A percentile compares a stretch with the other conserved stretches of the same genome.
Conservation (phyloP, 495 filamentous ascomycete genomes). For the Articulospora tetracladia region DNA sequence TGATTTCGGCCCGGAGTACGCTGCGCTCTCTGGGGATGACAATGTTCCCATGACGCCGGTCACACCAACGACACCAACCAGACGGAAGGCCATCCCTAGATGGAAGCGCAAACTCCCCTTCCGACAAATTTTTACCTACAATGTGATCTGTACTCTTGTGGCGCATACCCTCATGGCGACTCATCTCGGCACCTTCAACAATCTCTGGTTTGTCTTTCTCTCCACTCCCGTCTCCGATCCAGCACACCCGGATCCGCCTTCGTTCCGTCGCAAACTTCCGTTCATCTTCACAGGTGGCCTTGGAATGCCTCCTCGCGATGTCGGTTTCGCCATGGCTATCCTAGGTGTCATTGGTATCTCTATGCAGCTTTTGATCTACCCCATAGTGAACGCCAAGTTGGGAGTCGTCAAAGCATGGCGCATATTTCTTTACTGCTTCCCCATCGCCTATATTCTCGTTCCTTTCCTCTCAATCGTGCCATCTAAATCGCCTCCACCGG, state of each 20-base stretch:
- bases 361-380: slow-evolving; percentile 76
- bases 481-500: slow-evolving; percentile 51
- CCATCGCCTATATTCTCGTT: slow-evolving; percentile 65
- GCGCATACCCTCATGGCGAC: slow-evolving; percentile 69
- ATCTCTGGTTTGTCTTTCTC: slow-evolving; percentile 80
- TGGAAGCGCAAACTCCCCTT: slow-evolving; percentile 53
- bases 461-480: slow-evolving; percentile 72
- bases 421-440: slow-evolving; percentile 65
- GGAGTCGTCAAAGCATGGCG: slow-evolving; percentile 67
- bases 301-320: slow-evolving; percentile 67
- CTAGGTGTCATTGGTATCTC: slow-evolving; percentile 71
- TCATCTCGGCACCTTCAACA: slow-evolving; percentile 81
- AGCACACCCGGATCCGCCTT: slow-evolving; percentile 39
- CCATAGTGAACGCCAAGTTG: slow-evolving; percentile 57
- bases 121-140: slow-evolving; percentile 72
- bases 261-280: slow-evolving; percentile 39
- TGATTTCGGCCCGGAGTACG: slow-evolving; percentile 18
- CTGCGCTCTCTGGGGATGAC: slow-evolving; percentile 18
- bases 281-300: slow-evolving; percentile 79
- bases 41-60: slow-evolving; percentile 8
- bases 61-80: slow-evolving; percentile 1
- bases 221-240: slow-evolving; percentile 68
- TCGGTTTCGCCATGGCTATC: slow-evolving; percentile 75
- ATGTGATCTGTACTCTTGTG: slow-evolving; percentile 63
- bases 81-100: slow-evolving; percentile 16